Evolutionary conservation across 192 early-diverging fungal genomes (phyloP), one percentile per base, ranked within the genome.

Genomic region (Coemansia sp.): DNA sequence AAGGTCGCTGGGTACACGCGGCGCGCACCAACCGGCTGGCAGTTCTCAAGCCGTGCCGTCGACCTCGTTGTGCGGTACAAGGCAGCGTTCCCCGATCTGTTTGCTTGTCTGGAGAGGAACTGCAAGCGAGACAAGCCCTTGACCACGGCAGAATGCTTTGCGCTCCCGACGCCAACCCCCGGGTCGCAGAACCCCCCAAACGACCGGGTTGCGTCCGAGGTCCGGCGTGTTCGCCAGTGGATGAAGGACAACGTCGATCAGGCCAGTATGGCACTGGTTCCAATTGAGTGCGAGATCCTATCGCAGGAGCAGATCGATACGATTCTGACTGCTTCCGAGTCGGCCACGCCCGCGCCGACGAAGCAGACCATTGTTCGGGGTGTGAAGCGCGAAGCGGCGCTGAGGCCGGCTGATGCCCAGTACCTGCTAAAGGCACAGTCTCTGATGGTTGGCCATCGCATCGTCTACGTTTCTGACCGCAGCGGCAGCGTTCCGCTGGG

Each of bases 1-100:
- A 96, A 96, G 57, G 94, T 91, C 0, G 47, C 89, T 4, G 94
- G 93, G 2, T 95, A 93, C 59, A 82, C 91, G 5, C 75, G 82
- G 33, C 94, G 94, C 53, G 60, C 56, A 4, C 80, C 83, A 17
- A 72, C 64, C 20, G 78, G 79, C 11, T 98, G 96, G 96, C 87
- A 91, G 62, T 98, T 79, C 44, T 88, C 85, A 23, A 66, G 78
- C 43, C 83, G 80, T 42, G 94, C 93, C 0, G 64, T 92, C 4
- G 77, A 79, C 0, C 55, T 97, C 20, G 74, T 98, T 31, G 36
- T 49, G 12, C 71, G 81, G 13, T 98, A 91, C 68, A 81, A 84
- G 63, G 35, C 49, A 1, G 51, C 59, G 2, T 87, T 89, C 56
- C 85, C 87, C 0, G 72, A 72, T 21, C 44, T 88, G 47, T 78